Conservation (phyloP, 805 yeast species). For the Kodamaea sagamina region DNA sequence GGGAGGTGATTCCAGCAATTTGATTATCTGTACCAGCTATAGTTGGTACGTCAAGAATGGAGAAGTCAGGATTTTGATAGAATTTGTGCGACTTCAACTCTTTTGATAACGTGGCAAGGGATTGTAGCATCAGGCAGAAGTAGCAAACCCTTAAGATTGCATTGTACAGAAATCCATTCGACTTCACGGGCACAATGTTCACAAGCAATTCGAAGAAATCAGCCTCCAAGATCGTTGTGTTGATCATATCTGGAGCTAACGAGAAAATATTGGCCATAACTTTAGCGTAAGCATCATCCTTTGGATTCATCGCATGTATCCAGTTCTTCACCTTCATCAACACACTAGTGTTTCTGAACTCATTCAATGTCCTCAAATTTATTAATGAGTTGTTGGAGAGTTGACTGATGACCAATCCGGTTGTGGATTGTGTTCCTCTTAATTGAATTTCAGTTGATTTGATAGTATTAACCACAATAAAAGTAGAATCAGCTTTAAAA, state of each 20-base stretch:
- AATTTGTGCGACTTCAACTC: slow-evolving; percentile 31
- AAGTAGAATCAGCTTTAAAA: slow-evolving; percentile 36
- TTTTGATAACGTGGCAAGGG: slow-evolving; percentile 24
- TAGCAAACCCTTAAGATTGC: slow-evolving; percentile 51
- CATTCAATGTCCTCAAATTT: slow-evolving; percentile 52
- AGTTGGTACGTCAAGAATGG: slow-evolving; percentile 40
- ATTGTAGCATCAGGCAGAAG: slow-evolving; percentile 55
- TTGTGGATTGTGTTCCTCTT: slow-evolving; percentile 50
- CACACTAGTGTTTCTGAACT: slow-evolving; percentile 38
- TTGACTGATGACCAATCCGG: slow-evolving; percentile 53
- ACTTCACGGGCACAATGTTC: slow-evolving; percentile 49
- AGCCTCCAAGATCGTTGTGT: slow-evolving; percentile 36
- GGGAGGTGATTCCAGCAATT: slow-evolving; percentile 22
- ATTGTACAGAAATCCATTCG: slow-evolving; percentile 47
- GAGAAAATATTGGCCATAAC: slow-evolving; percentile 36
- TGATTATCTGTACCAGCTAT: slow-evolving; percentile 25
- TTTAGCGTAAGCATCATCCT: slow-evolving; percentile 34
- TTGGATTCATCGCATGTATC: slow-evolving; percentile 30
- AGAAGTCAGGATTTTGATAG: slow-evolving; percentile 25
- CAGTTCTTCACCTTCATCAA: slow-evolving; percentile 39
- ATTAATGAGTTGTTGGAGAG: slow-evolving; percentile 62
- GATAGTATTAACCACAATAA: slow-evolving; percentile 55
- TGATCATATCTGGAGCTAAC: slow-evolving; percentile 34
- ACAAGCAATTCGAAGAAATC: slow-evolving; percentile 59
- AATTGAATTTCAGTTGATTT: slow-evolving; percentile 65